Evolutionary conservation across 2,329 filamentous ascomycete genomes (phyloP).

Genomic region (Ceratocystis eucalypticola): DNA sequence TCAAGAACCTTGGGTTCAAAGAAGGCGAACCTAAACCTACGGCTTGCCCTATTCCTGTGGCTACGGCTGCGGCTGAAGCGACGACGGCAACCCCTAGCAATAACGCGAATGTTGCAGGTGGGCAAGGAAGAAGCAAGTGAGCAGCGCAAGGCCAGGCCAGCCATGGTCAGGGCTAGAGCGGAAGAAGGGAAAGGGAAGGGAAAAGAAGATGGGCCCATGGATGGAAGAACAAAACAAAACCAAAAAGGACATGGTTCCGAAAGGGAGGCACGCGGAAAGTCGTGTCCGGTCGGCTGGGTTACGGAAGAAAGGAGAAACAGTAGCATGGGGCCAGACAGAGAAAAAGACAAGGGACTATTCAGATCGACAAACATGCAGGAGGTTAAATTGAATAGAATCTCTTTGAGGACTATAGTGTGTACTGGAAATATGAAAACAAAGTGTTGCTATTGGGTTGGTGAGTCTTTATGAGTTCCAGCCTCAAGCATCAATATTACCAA

Average conservation of each 20-base stretch:
- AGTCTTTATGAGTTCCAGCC: neutral
- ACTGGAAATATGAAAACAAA: neutral
- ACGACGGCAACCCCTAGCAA: constrained; percentile 18
- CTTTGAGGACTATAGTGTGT: too few relatives aligned
- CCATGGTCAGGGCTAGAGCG: neutral
- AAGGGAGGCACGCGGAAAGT: neutral
- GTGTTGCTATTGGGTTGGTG: neutral
- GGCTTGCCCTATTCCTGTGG: neutral
- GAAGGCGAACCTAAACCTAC: neutral
- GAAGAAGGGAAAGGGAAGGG: neutral
- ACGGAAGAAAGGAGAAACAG: neutral
- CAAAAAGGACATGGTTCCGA: neutral
- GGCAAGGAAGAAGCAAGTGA: constrained; percentile 2
- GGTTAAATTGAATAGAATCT: too few relatives aligned
- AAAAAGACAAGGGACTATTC: neutral
- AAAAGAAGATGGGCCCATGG: neutral
- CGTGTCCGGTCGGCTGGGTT: neutral
- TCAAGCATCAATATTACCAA: too few relatives aligned
- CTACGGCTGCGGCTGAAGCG: neutral
- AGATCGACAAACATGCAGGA: neutral
- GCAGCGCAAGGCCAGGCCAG: neutral
- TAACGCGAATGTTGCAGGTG: constrained; percentile 19
- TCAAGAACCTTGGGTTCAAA: constrained; percentile 77
- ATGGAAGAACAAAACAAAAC: neutral
- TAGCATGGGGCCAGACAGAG: neutral